Base-by-base conservation (phyloP, 1,284 basidiomycete genomes). In the Microstroma glucosiphilum region DNA sequence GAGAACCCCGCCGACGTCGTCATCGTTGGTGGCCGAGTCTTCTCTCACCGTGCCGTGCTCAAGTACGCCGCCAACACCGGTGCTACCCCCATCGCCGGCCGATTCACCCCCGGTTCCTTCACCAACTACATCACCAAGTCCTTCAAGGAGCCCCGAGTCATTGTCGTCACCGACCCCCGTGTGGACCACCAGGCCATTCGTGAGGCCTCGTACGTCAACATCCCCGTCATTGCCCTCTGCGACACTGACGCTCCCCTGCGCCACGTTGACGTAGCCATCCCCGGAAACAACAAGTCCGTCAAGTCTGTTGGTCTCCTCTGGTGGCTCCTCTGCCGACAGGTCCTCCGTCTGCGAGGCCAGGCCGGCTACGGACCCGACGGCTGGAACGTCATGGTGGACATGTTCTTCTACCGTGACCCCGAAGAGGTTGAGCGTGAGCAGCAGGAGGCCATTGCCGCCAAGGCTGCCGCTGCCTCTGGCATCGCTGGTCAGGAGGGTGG, bases 401-500 rank as follows among this genome's bases (percentile, higher is more conserved):
- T 97, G 91, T 97, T 96, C 91, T 97, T 97, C 89, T 98, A 97
- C 88, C 91, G 94, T 79, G 94, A 97, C 84, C 92, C 94, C 68
- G 93, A 97, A 81, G 94, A 97, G 84, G 89, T 96, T 74, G 93
- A 96, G 87, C 91, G 89, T 82, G 92, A 96, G 83, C 89, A 90
- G 78, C 87, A 90, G 80, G 91, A 92, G 81, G 87, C 89, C 58
- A 80, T 81, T 68, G 79, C 82, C 26, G 77, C 83, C 57, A 90
- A 92, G 77, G 92, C 91, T 90, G 60, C 61, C 57, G 72, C 71
- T 21, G 71, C 71, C 58, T 67, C 69, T 54, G 66, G 48, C 30
- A 43, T 68, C 60, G 69, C 65, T 57, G 72, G 70, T 54, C 63
- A 70, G 60, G 73, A 72, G 59, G 68, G 66, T 56, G 74, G 71